A percentile compares a stretch with the other conserved stretches of the same genome.
These are phyloP conservation scores for Amborella trichopoda DNA, from an alignment of 164 flowering plant genomes.

Conservation along the genomic window DNA sequence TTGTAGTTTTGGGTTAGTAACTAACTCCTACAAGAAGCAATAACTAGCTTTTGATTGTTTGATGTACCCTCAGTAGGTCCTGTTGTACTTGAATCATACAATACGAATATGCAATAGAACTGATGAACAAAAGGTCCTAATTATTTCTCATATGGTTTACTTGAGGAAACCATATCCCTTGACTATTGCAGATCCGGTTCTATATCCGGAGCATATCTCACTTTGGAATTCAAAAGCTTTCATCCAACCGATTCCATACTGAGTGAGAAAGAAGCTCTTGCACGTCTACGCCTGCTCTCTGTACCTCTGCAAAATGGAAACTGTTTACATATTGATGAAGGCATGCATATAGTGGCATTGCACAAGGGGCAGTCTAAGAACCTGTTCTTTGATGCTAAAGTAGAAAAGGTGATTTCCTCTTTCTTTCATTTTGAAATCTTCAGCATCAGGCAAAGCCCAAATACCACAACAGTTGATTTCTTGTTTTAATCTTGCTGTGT, in stretches of 20 bases:
- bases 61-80: not conserved
- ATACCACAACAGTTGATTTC: too few relatives aligned
- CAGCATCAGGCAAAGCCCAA: not conserved
- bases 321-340: slow-evolving; percentile 22
- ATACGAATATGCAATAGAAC: not conserved
- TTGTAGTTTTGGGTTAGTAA: too few relatives aligned
- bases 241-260: slow-evolving; percentile 12
- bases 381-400: slow-evolving; percentile 29
- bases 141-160: not conserved
- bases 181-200: slow-evolving; percentile 12
- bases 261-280: slow-evolving; percentile 16
- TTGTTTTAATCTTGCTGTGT: not conserved
- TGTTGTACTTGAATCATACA: not conserved
- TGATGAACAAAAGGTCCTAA: not conserved
- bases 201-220: slow-evolving; percentile 17
- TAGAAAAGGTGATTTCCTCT: slow-evolving; percentile 24
- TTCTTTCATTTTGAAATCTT: slow-evolving; percentile 1
- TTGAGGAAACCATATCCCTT: too few relatives aligned
- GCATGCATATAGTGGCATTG: slow-evolving; percentile 25
- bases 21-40: not conserved
- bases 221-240: slow-evolving; percentile 18
- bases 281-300: slow-evolving; percentile 25
- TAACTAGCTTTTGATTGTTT: not conserved
- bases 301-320: slow-evolving; percentile 27
- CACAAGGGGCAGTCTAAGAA: slow-evolving; percentile 7